phyloP scores from a whole-genome alignment of 129 eudicot genomes.

The Deinandra increscens region DNA sequence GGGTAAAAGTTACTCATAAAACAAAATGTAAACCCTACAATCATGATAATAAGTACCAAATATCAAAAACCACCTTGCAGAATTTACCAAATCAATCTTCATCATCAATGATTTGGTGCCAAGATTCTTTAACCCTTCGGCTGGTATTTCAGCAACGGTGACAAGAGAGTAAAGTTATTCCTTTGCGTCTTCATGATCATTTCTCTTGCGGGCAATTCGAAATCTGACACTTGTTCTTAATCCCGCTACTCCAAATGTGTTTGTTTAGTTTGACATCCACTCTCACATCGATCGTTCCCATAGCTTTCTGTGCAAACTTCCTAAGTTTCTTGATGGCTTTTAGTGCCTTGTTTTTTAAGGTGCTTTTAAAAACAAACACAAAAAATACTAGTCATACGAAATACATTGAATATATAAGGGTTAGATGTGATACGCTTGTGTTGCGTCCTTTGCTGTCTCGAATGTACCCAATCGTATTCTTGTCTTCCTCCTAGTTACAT shows the following conservation, averaged over 20 bases:
- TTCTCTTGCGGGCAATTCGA: constrained; percentile 74
- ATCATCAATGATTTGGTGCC: constrained; percentile 68
- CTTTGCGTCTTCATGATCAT: constrained; percentile 72
- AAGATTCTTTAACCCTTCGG: constrained; percentile 63
- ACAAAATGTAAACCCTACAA: constrained; percentile 12
- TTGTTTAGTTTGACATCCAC: constrained; percentile 83
- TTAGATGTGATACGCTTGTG: too few relatives aligned
- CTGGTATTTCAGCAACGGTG: constrained; percentile 64
- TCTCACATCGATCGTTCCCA: constrained; percentile 71
- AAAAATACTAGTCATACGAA: neutral
- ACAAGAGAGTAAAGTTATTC: constrained; percentile 77
- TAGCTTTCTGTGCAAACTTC: constrained; percentile 64
- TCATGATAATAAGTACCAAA: constrained; percentile 20
- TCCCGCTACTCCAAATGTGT: constrained; percentile 67
- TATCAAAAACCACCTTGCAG: constrained; percentile 14
- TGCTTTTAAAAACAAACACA: constrained; percentile 10
- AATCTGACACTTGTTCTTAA: constrained; percentile 64
- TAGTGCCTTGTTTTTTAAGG: constrained; percentile 74
- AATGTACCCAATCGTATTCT: too few relatives aligned
- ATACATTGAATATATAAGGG: too few relatives aligned
- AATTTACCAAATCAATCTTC: constrained; percentile 38
- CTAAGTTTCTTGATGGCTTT: constrained; percentile 70
- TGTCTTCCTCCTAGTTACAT: too few relatives aligned
- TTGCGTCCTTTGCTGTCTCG: too few relatives aligned
- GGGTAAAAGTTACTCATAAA: neutral